Conservation (phyloP, 352 stramenopile genomes). For the Lagenidium giganteum region DNA sequence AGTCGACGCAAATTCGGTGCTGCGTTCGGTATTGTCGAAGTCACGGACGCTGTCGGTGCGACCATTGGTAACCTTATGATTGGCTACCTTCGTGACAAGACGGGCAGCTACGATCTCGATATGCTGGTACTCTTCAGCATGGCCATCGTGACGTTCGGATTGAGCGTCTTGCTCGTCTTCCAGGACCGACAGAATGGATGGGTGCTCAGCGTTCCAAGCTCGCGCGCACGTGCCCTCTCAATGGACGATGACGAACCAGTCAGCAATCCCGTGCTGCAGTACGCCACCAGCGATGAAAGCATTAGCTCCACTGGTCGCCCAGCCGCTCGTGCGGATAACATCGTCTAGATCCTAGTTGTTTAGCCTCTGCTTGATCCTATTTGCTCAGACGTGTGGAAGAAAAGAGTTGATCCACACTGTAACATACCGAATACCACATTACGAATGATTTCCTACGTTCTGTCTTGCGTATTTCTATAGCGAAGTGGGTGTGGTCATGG, state of each 20-base stretch:
- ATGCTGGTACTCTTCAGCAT: conserved; percentile 82
- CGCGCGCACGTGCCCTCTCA: conserved; percentile 44
- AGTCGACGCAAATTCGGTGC: conserved; percentile 69
- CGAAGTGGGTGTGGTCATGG: conserved; percentile 32
- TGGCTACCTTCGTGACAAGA: conserved; percentile 77
- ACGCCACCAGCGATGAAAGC: conserved; percentile 2
- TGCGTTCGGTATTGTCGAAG: conserved; percentile 86
- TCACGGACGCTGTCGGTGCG: conserved; percentile 75
- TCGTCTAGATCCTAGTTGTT: conserved; percentile 1
- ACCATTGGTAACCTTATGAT: conserved; percentile 83
- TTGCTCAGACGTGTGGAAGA: background rate
- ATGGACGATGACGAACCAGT: conserved; percentile 58
- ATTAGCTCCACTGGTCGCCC: background rate
- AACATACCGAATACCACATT: too few species aligned
- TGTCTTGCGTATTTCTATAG: background rate
- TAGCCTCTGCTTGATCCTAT: background rate
- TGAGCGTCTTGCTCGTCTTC: conserved; percentile 60
- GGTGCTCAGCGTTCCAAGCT: conserved; percentile 49
- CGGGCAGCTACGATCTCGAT: conserved; percentile 73
- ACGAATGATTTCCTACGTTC: background rate
- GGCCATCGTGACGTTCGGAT: conserved; percentile 56
- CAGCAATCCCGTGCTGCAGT: conserved; percentile 24
- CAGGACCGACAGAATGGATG: conserved; percentile 55
- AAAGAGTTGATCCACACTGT: too few species aligned
- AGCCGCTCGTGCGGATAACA: conserved; percentile 2